Evolutionary conservation across 2,329 filamentous ascomycete species (phyloP), one percentile per base, ranked within the genome.

Genomic region (Penicillium italicum): DNA sequence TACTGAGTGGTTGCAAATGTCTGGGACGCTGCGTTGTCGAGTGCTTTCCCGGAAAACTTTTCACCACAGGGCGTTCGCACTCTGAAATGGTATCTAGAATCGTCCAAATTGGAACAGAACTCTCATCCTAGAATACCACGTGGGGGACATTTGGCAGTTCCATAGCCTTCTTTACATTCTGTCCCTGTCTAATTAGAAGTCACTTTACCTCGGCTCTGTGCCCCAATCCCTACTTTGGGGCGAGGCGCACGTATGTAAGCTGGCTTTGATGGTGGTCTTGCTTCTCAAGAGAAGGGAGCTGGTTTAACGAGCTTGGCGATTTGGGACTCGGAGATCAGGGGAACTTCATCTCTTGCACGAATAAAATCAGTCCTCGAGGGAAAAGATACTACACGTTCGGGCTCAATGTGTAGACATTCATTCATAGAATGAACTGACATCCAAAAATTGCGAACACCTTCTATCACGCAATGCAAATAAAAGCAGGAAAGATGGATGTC

Each of bases 1-100:
- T 10, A 22, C 12, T n/a, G 12, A 34, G n/a, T 14, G 14, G 22
- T 37, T 36, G 28, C 28, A 18, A 43, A 42, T 43, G 1, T 34
- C 28, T 45, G 18, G 28, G 42, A 28, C 28, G 14, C 8, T 22
- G 28, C 22, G 42, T 8, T 28, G 28, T 18, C 28, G 18, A 11
- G n/a, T 45, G 18, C 6, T 22, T 11, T 11, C 3, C 1, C 8
- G 3, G 5, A 16, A 16, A 8, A 33, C 1, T 22, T 45, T 45
- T 45, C 42, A 6, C 12, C 11, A 6, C 4, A 5, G 4, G 11
- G 10, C 14, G 31, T 44, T 44, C 2, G 18, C 18, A 16, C 18
- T 20, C 44, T 67, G 11, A 43, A 56, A 7, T 70, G 66, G 62
- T 50, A 63, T n/a, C 64, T 64, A 9, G 46, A 62, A 20, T 11